These are phyloP conservation scores for Fusarium sp. DNA, from an alignment of 2,329 filamentous ascomycete genomes.

Conservation along the genomic window DNA sequence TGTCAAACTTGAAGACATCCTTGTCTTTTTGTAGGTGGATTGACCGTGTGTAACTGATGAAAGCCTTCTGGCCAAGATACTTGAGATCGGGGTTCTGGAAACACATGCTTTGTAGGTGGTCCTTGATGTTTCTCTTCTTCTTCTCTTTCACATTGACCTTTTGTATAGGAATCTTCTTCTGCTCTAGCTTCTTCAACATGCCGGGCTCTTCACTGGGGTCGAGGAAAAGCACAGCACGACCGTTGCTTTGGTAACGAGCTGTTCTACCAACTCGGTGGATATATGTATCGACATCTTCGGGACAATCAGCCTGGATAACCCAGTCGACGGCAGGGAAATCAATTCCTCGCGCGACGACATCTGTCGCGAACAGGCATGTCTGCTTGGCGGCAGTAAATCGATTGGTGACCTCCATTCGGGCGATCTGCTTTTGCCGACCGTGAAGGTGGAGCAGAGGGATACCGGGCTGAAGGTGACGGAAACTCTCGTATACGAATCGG, in stretches of 20 bases:
- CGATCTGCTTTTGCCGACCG: conserved; percentile 91
- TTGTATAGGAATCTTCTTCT: conserved; percentile 90
- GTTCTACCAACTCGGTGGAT: conserved; percentile 96
- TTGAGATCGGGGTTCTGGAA: conserved; percentile 95
- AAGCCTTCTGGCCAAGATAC: conserved; percentile 95
- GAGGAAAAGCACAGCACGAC: conserved; percentile 88
- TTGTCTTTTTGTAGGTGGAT: conserved; percentile 91
- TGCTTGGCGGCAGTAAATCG: conserved; percentile 84
- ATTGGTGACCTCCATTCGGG: conserved; percentile 86
- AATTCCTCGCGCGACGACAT: conserved; percentile 91
- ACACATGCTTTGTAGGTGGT: conserved; percentile 91
- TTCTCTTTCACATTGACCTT: conserved; percentile 87
- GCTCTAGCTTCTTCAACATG: conserved; percentile 86
- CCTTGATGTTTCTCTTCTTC: conserved; percentile 87
- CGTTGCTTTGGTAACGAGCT: conserved; percentile 89
- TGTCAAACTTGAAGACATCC: conserved; percentile 85
- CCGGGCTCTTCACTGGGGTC: conserved; percentile 92
- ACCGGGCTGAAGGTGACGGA: conserved; percentile 93
- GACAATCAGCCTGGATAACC: conserved; percentile 98
- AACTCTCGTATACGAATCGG: conserved; percentile 92
- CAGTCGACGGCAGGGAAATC: conserved; percentile 98
- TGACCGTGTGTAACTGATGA: conserved; percentile 88
- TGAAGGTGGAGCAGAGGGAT: conserved; percentile 93
- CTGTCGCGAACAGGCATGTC: conserved; percentile 92
- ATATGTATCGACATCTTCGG: conserved; percentile 96